Base-by-base conservation (phyloP, 768 basidiomycete species). In the Boletus vermiculosoides region DNA sequence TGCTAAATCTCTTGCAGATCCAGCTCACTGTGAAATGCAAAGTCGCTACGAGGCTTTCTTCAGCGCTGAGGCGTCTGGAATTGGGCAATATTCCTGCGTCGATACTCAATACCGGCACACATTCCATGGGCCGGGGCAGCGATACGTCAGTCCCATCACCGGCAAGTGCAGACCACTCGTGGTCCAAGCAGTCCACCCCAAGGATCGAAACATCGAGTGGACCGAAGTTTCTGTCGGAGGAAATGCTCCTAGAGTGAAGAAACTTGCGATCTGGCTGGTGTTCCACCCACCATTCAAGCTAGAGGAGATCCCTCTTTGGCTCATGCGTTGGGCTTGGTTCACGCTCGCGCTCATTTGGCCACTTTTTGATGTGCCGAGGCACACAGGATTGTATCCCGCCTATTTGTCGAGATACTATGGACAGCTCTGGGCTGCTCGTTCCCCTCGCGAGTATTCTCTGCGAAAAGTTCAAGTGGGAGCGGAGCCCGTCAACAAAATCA, bases 151-250 rank as follows among this genome's bases (percentile, higher is more conserved):
- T 23, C 52, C 64, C 10, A 45, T 55, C 22, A 61, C 56, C 5
- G 69, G 66, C 22, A 20, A 8, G 45, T 68, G 69, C 44, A 71
- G 22, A 45, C 53, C 22, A 13, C 67, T 71, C 22, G 0, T 25
- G 12, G 57, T 71, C n/a, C 67, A 71, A 41, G 68, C 62, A 22
- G 57, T 69, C 25, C 55, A 58, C n/a, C 64, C 67, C 9, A 46
- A 31, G 1, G 2, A 0, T 22, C 18, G 9, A 5, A 16, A 9
- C 13, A 10, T 5, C 1, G 34, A 36, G 6, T 15, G 51, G 8
- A 34, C 4, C 12, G 61, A 68, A 28, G 10, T 34, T 5, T 0
- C 1, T 0, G 31, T 68, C n/a, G 54, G 37, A 22, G 45, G 12
- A 25, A 54, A 36, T 11, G 2, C 20, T 16, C 45, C 50, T 1